Evolutionary conservation across 2,329 filamentous ascomycete species (phyloP).

Genomic region (Penicillium janthinellum): DNA sequence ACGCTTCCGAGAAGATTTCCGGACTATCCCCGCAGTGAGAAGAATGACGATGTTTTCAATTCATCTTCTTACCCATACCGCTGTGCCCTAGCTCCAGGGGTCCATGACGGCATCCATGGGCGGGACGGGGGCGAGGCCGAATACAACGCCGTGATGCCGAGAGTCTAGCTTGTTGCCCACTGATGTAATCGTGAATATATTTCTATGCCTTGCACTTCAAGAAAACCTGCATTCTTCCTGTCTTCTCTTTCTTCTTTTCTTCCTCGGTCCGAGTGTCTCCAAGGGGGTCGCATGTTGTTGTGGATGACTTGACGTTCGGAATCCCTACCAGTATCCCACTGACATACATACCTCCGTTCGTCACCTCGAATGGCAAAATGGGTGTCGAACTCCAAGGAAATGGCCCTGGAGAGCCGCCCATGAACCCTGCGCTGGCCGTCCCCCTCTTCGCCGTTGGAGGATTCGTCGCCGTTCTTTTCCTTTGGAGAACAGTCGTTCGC

Average conservation of each 20-base stretch:
- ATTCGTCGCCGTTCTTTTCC: constrained; percentile 26
- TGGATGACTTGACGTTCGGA: constrained; percentile 16
- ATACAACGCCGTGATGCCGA: constrained; percentile 19
- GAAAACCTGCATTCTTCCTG: not conserved
- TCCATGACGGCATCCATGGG: constrained; percentile 29
- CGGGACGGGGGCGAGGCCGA: constrained; percentile 2
- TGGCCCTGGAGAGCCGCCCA: constrained; percentile 31
- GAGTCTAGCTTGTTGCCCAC: constrained; percentile 1
- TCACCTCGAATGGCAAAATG: constrained; percentile 27
- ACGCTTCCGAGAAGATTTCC: constrained; percentile 9
- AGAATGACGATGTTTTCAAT: constrained; percentile 22
- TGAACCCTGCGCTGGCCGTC: constrained; percentile 36
- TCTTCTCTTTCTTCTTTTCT: not conserved
- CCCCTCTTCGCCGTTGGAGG: constrained; percentile 34
- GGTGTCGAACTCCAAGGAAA: constrained; percentile 34
- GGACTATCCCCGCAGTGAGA: not conserved
- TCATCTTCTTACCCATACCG: not conserved
- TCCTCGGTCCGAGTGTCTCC: constrained; percentile 5
- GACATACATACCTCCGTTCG: constrained; percentile 1
- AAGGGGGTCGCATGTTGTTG: constrained; percentile 14
- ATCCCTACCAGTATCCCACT: constrained; percentile 1
- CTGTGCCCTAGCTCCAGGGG: constrained; percentile 13
- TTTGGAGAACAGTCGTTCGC: constrained; percentile 26
- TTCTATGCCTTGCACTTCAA: not conserved
- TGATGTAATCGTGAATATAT: not conserved